phyloP scores from a whole-genome alignment of 768 basidiomycete species.

The Xerocomellus chrysenteron region DNA sequence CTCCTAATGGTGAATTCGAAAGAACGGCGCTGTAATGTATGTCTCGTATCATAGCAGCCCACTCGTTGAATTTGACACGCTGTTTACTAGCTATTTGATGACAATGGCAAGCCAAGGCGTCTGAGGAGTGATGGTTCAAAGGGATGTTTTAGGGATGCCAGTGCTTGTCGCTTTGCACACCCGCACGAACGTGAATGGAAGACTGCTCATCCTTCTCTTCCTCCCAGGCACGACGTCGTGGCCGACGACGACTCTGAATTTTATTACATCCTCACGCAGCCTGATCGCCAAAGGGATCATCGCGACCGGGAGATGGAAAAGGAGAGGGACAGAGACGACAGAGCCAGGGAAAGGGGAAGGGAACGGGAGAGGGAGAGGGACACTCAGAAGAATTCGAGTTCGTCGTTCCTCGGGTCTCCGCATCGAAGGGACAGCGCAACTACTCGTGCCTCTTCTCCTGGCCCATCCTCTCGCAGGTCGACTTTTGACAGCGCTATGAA shows the following conservation, averaged over 20 bases:
- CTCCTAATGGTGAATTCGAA: conserved; percentile 10
- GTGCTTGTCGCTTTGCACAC: conserved; percentile 30
- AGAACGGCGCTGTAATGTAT: conserved; percentile 32
- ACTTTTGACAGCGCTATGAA: conserved; percentile 11
- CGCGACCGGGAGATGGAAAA: conserved; percentile 15
- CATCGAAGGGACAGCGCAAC: conserved; percentile 19
- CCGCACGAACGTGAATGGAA: conserved; percentile 36
- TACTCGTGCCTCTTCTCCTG: conserved; percentile 8
- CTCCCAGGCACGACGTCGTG: conserved; percentile 21
- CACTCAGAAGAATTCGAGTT: conserved; percentile 7
- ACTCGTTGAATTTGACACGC: conserved; percentile 4
- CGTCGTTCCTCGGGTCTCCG: conserved; percentile 5
- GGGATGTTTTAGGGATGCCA: conserved; percentile 24
- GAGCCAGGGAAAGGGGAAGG: not conserved
- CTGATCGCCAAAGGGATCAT: conserved; percentile 8
- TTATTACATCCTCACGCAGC: conserved; percentile 15
- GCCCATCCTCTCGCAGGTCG: conserved; percentile 16
- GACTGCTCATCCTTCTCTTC: conserved; percentile 26
- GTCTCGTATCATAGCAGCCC: conserved; percentile 4
- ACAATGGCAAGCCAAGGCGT: conserved; percentile 25
- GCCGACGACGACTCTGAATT: conserved; percentile 24
- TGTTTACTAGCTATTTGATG: conserved; percentile 27
- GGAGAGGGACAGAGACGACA: not conserved
- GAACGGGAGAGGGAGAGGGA: not conserved
- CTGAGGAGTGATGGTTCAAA: conserved; percentile 13